Base-by-base conservation (phyloP, 1,284 basidiomycete species). In the Heterobasidion annosum region DNA sequence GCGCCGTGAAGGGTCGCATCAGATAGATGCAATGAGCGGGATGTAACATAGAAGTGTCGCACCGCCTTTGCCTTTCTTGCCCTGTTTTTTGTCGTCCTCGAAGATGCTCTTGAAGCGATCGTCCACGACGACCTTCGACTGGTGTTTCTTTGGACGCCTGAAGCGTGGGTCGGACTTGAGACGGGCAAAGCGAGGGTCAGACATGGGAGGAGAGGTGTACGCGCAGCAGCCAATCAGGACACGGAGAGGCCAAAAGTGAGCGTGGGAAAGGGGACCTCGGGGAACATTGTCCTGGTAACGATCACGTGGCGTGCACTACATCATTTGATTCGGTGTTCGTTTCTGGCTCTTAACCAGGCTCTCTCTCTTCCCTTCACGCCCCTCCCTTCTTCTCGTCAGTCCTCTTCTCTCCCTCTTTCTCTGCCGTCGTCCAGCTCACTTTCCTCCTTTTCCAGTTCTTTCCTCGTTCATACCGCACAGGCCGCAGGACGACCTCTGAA, bases 131-230 rank as follows among this genome's bases (percentile, higher is more conserved):
- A 97, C 86, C 70, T 95, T 97, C 61, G 84, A 75, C 53, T 84
- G 76, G 50, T 88, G 83, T 67, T 86, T 89, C 65, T 85, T 90
- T 0, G 91, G 88, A 19, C 81, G 80, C 40, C 95, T 78, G 74
- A 99, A 99, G 54, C 96, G 85, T 53, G 96, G 96, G 70, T 99
- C 96, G 34, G 91, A 87, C 67, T 85, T 88, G 52, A 98, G 76
- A 55, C 90, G 79, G 34, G 90, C 82, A 69, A 99, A 98, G 37
- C 96, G 83, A 37, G 86, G 75, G 70, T 96, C 93, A 40, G 84
- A 81, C 87, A 89, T 88, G 62, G 60, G 57, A 53, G 57, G 51
- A 50, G 54, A 15, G 49, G 18, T 10, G 25, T 47, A 7, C 4
- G 54, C 49, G 58, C 53, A 37, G 45, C 15, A 58, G 10, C 18